Percentiles rank a stretch among this genome's conserved stretches.
Conservation (phyloP, 768 basidiomycete genomes). For the Auricularia sp. region DNA sequence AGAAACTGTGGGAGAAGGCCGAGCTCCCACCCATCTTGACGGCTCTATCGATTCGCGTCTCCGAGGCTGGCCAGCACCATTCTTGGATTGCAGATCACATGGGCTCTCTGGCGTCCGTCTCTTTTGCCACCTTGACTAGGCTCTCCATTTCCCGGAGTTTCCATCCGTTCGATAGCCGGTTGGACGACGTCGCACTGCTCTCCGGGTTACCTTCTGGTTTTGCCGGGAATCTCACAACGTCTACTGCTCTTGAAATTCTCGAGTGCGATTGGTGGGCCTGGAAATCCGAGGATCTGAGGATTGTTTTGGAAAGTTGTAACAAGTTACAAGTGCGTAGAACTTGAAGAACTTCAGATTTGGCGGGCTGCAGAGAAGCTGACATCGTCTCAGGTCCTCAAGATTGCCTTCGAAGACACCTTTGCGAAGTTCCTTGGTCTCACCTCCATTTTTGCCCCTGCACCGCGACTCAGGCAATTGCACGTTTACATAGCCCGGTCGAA, state of each 20-base stretch:
- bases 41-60: constrained; percentile 19
- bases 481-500: constrained; percentile 22
- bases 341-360: constrained; percentile 5
- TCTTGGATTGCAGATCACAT: constrained; percentile 33
- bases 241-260: constrained; percentile 18
- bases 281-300: constrained; percentile 22
- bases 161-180: constrained; percentile 13
- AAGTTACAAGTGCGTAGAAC: constrained; percentile 17
- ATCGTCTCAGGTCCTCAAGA: constrained; percentile 16
- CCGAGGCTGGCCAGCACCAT: constrained; percentile 26
- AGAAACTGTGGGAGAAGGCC: constrained; percentile 25
- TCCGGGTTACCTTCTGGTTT: constrained; percentile 24
- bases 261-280: constrained; percentile 33
- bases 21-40: constrained; percentile 19
- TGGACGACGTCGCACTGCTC: constrained; percentile 21
- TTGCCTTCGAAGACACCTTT: constrained; percentile 28
- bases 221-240: constrained; percentile 17
- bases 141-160: constrained; percentile 21
- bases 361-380: constrained; percentile 2
- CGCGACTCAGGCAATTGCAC: constrained; percentile 20
- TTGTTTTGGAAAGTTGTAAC: constrained; percentile 23
- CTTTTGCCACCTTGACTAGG: constrained; percentile 17
- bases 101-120: constrained; percentile 21
- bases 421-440: constrained; percentile 24
- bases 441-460: constrained; percentile 21